These are phyloP conservation scores for Metschnikowia hibisci DNA, from an alignment of 805 yeast species.

Conservation along the genomic window DNA sequence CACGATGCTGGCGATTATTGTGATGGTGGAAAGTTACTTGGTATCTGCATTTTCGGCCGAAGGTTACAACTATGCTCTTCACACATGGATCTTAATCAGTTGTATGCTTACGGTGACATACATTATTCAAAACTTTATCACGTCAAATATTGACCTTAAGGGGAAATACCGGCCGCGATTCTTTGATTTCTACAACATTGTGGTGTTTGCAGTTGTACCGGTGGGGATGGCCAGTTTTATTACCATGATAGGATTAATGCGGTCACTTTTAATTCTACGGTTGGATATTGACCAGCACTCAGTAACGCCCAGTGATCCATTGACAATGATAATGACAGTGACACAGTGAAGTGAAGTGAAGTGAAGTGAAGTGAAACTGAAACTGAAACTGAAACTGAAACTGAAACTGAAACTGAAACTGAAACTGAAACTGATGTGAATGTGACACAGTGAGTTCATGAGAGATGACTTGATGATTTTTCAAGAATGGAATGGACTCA, in stretches of 20 bases:
- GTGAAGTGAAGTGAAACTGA: neutral
- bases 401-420: neutral
- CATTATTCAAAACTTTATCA: conserved; percentile 82
- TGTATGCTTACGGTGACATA: conserved; percentile 77
- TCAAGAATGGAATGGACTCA: too few species aligned
- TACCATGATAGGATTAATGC: conserved; percentile 79
- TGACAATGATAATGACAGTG: too few species aligned
- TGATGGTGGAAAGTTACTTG: conserved; percentile 65
- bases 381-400: neutral
- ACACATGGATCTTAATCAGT: conserved; percentile 89
- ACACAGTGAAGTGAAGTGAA: too few species aligned
- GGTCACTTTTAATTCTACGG: conserved; percentile 72
- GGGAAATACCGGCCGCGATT: conserved; percentile 52
- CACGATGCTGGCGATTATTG: conserved; percentile 71
- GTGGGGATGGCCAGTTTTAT: conserved; percentile 91
- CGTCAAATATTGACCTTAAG: conserved; percentile 63
- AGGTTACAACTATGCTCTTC: conserved; percentile 68
- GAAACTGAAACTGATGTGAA: too few species aligned
- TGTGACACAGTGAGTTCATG: too few species aligned
- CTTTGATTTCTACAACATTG: conserved; percentile 82
- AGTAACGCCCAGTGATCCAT: neutral
- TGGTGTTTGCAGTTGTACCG: conserved; percentile 97
- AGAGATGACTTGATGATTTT: too few species aligned
- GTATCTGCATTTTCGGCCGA: conserved; percentile 62
- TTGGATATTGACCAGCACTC: conserved; percentile 46